phyloP scores from a whole-genome alignment of 495 filamentous ascomycete genomes.

The Parathielavia hyrcaniae region DNA sequence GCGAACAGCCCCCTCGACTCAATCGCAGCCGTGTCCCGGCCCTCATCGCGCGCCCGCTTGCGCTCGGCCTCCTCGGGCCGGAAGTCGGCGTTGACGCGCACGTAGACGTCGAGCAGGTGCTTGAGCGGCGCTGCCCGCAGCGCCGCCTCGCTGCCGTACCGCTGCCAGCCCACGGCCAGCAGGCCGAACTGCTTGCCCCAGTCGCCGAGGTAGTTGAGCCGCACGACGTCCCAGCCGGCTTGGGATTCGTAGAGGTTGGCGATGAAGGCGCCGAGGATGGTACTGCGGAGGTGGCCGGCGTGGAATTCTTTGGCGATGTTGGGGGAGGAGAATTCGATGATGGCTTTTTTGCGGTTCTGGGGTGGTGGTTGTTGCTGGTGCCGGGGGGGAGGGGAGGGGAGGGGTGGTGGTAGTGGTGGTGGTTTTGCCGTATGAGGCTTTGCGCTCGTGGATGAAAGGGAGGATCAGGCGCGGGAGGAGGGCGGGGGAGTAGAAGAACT shows the following conservation, averaged over 20 bases:
- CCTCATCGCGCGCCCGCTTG: constrained; percentile 41
- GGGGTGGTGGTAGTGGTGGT: too few relatives aligned
- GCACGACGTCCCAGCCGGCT: constrained; percentile 54
- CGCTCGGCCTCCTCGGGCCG: constrained; percentile 48
- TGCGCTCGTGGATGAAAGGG: constrained; percentile 45
- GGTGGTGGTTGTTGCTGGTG: constrained; percentile 57
- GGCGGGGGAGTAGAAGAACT: constrained; percentile 1
- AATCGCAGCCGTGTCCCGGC: constrained; percentile 43
- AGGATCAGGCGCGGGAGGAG: neutral
- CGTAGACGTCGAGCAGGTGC: constrained; percentile 58
- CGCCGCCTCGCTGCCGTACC: constrained; percentile 52
- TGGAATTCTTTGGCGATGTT: constrained; percentile 64
- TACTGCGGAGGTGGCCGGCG: constrained; percentile 58
- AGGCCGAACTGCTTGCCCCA: constrained; percentile 64
- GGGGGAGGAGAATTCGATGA: constrained; percentile 53
- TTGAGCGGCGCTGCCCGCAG: constrained; percentile 53
- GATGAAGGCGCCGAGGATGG: constrained; percentile 60
- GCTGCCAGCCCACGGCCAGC: constrained; percentile 53
- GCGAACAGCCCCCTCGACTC: constrained; percentile 51
- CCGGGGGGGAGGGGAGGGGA: too few relatives aligned
- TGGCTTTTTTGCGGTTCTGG: constrained; percentile 61
- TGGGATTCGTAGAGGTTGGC: constrained; percentile 54
- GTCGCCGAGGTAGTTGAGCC: constrained; percentile 61
- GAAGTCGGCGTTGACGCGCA: constrained; percentile 53
- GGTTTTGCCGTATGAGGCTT: constrained; percentile 56